Evolutionary conservation across 768 basidiomycete species (phyloP), one percentile per base, ranked within the genome.

Genomic region (Kwoniella pini): DNA sequence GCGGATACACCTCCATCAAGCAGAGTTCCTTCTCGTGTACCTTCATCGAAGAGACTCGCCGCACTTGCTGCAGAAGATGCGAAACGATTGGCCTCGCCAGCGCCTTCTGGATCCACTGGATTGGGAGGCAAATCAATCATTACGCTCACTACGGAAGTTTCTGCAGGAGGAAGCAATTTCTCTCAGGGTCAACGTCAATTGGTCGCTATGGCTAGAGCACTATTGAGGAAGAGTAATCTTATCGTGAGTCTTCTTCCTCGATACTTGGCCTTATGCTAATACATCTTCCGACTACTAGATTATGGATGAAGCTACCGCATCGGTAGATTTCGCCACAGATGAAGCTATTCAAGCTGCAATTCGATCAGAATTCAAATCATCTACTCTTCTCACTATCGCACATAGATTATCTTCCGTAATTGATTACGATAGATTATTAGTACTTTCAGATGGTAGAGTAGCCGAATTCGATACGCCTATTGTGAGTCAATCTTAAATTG

Each of bases 151-250:
- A 89, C 88, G 0, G 85, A 88, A 61, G 88, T 95, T 9, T 90
- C 90, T 0, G 83, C 89, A 0, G 91, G 91, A 0, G 92, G 92
- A 0, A 82, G 86, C 28, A 95, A 96, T 80, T 94, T 96, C 77
- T 93, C 90, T 1, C 90, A 92, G 60, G 93, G 94, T 10, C 92
- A 97, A 73, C 78, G 91, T 10, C 93, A 97, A 52, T 70, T 82
- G 2, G 63, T 82, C 1, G 77, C 78, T 12, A 67, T 74, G 55
- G 74, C 64, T 2, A 49, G 69, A 45, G 71, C 65, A 9, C 42
- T 72, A 12, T 57, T 69, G 17, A 51, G 64, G 36, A 58, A 68
- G 26, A 70, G 63, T 11, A 69, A 69, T 44, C 50, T 76, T 12
- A 72, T 76, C 46, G 68, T 71, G 60, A 60, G 70, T 68, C 0